Conservation (phyloP, 2,329 filamentous ascomycete genomes). For the Epicoccum nigrum region DNA sequence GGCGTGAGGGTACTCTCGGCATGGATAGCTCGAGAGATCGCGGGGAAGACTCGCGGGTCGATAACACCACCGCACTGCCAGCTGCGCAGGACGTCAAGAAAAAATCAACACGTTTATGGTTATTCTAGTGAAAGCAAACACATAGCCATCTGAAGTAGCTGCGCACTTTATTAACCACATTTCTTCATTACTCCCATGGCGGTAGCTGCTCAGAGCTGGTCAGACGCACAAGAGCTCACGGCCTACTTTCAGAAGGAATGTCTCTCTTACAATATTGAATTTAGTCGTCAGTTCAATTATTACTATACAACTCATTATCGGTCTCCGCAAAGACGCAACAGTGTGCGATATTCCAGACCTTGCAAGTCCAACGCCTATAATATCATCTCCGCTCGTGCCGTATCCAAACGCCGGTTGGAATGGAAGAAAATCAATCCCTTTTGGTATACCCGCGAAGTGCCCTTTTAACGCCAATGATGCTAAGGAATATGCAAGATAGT, state of each 20-base stretch:
- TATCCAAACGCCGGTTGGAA: slow-evolving; percentile 28
- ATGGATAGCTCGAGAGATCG: slow-evolving; percentile 15
- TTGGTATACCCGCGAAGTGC: slow-evolving; percentile 26
- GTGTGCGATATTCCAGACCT: not conserved
- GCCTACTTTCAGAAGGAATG: not conserved
- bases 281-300: not conserved
- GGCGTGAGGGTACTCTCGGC: slow-evolving; percentile 13
- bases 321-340: not conserved
- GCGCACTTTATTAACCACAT: too few species aligned
- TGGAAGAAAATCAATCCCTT: slow-evolving; percentile 21
- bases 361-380: slow-evolving; percentile 7
- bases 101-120: too few species aligned
- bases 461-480: slow-evolving; percentile 36
- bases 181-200: too few species aligned
- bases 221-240: too few species aligned
- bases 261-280: not conserved
- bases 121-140: too few species aligned
- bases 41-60: slow-evolving; percentile 17
- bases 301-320: slow-evolving; percentile 20
- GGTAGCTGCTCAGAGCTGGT: too few species aligned
- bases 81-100: slow-evolving; percentile 2
- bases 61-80: slow-evolving; percentile 16
- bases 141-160: too few species aligned
- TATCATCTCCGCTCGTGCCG: slow-evolving; percentile 1
- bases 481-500: slow-evolving; percentile 21